phyloP scores from a whole-genome alignment of 2,329 filamentous ascomycete species.

The Dactylonectria estremocensis region DNA sequence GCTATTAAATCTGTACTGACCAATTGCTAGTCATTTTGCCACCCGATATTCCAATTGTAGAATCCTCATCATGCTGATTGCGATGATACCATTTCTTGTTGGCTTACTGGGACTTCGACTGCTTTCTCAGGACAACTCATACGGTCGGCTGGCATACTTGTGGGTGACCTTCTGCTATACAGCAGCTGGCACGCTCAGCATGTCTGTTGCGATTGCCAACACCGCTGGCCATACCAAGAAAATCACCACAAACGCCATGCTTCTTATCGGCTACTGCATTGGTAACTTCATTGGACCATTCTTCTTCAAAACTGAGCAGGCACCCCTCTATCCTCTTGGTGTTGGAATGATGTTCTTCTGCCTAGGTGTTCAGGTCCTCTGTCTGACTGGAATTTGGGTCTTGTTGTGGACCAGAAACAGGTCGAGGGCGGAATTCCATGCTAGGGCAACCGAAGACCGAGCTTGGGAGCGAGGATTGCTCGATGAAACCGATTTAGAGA shows the following conservation, averaged over 20 bases:
- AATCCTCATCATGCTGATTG: slow-evolving; percentile 34
- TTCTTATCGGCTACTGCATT: slow-evolving; percentile 60
- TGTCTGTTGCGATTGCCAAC: slow-evolving; percentile 42
- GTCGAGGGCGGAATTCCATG: slow-evolving; percentile 16
- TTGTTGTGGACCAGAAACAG: slow-evolving; percentile 33
- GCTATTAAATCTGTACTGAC: not conserved
- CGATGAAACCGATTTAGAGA: slow-evolving; percentile 35
- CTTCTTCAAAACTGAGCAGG: slow-evolving; percentile 53
- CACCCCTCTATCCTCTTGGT: slow-evolving; percentile 32
- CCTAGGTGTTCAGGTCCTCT: slow-evolving; percentile 26
- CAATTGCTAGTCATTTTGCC: slow-evolving; percentile 25
- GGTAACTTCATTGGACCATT: slow-evolving; percentile 59
- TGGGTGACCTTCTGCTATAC: slow-evolving; percentile 50
- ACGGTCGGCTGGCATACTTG: slow-evolving; percentile 43
- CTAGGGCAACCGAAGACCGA: slow-evolving; percentile 8
- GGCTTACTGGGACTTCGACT: slow-evolving; percentile 33
- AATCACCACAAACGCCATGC: slow-evolving; percentile 60
- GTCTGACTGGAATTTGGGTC: slow-evolving; percentile 28
- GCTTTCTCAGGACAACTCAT: slow-evolving; percentile 28
- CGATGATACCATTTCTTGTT: slow-evolving; percentile 24
- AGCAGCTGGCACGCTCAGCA: slow-evolving; percentile 45
- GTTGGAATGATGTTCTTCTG: slow-evolving; percentile 41
- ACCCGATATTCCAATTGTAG: slow-evolving; percentile 30
- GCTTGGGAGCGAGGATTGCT: slow-evolving; percentile 31
- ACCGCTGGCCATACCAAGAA: slow-evolving; percentile 57